Evolutionary conservation across 2,329 filamentous ascomycete genomes (phyloP).

Genomic region (Xylariaceae sp.): DNA sequence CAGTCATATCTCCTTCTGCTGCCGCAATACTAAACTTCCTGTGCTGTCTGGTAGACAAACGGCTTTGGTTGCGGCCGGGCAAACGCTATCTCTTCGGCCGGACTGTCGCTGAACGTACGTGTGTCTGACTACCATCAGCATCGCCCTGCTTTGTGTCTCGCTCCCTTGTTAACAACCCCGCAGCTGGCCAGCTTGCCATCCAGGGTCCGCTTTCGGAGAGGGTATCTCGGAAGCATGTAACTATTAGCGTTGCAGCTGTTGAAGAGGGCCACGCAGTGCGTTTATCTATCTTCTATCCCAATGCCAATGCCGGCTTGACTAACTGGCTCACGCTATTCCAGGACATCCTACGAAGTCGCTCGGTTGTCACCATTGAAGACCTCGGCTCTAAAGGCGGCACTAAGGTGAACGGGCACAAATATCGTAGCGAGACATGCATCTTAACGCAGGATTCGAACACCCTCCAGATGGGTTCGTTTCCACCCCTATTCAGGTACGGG

Average conservation of each 20-base stretch:
- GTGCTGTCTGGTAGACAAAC: slow-evolving; percentile 47
- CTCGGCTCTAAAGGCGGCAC: slow-evolving; percentile 82
- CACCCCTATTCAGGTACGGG: slow-evolving; percentile 53
- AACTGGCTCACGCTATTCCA: slow-evolving; percentile 26
- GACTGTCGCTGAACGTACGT: slow-evolving; percentile 59
- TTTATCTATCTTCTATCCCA: slow-evolving; percentile 2
- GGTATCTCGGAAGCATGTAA: slow-evolving; percentile 84
- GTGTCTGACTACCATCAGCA: not conserved
- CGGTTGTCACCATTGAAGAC: slow-evolving; percentile 69
- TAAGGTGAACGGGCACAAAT: slow-evolving; percentile 64
- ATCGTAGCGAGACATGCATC: slow-evolving; percentile 55
- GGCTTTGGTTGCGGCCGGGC: slow-evolving; percentile 79
- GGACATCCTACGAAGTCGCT: slow-evolving; percentile 60
- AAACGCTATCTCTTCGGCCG: slow-evolving; percentile 82
- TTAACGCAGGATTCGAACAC: slow-evolving; percentile 55
- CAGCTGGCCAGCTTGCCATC: slow-evolving; percentile 64
- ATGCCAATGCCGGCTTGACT: slow-evolving; percentile 2
- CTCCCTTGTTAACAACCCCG: slow-evolving; percentile 4
- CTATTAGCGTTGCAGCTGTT: slow-evolving; percentile 65
- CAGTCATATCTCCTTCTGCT: not conserved
- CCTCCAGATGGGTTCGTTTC: slow-evolving; percentile 67
- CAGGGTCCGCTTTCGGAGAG: slow-evolving; percentile 57
- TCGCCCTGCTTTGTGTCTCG: not conserved
- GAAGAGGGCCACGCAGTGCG: slow-evolving; percentile 61
- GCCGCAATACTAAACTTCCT: not conserved